Evolutionary conservation across 2,329 filamentous ascomycete species (phyloP).

Genomic region (Penicillium sp.): DNA sequence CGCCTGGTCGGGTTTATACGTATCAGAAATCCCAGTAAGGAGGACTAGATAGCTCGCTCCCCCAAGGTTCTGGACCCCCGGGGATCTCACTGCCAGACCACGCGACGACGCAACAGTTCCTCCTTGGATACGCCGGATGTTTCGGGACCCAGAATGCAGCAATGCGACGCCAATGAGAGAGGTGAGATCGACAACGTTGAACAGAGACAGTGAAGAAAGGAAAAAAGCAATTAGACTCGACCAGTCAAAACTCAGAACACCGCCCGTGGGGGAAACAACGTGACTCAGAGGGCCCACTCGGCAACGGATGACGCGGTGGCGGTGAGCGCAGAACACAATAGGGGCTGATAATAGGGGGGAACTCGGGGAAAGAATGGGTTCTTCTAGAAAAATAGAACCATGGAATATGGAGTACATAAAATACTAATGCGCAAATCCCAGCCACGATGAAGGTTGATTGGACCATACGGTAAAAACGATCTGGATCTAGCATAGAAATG

Average conservation of each 20-base stretch:
- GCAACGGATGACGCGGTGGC: not conserved
- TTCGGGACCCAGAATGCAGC: not conserved
- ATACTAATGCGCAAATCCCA: not conserved
- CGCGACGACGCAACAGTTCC: slow-evolving; percentile 14
- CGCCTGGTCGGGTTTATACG: slow-evolving; percentile 13
- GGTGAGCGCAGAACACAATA: not conserved
- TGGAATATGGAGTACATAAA: not conserved
- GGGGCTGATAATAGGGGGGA: not conserved
- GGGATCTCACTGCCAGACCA: slow-evolving; percentile 9
- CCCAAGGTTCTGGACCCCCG: slow-evolving; percentile 9
- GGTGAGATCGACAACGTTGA: slow-evolving; percentile 23
- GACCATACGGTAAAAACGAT: not conserved
- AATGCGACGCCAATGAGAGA: slow-evolving; percentile 19
- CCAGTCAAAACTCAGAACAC: slow-evolving; percentile 20
- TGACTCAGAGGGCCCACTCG: slow-evolving; percentile 18
- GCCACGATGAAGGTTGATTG: not conserved
- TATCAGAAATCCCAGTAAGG: not conserved
- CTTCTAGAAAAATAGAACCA: not conserved
- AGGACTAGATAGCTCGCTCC: not conserved
- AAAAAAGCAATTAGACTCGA: slow-evolving; percentile 18
- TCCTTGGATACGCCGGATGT: slow-evolving; percentile 14
- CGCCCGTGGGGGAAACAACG: slow-evolving; percentile 22
- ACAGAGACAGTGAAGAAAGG: slow-evolving; percentile 4
- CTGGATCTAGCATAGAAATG: not conserved
- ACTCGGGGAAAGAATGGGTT: not conserved